phyloP scores from a whole-genome alignment of 1,284 basidiomycete species.

The Irpex sp. region DNA sequence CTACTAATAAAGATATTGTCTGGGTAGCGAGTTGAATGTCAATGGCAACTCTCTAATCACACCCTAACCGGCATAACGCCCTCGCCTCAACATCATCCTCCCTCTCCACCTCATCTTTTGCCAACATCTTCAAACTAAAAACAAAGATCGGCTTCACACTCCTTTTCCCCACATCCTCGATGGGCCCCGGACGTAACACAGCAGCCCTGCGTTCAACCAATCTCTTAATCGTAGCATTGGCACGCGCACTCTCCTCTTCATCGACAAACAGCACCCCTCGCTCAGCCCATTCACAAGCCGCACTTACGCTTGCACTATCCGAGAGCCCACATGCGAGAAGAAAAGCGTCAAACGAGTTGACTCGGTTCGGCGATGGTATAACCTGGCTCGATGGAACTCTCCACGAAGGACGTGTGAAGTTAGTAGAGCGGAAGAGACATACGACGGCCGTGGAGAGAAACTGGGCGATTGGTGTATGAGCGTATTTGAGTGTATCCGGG shows the following conservation, averaged over 20 bases:
- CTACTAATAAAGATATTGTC: too few relatives aligned
- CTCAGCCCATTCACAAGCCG: conserved; percentile 18
- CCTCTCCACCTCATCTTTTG: conserved; percentile 16
- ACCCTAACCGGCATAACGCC: conserved; percentile 21
- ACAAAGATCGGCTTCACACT: conserved; percentile 17
- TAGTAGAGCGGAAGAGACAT: conserved; percentile 19
- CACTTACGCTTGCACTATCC: not conserved
- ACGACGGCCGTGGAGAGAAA: conserved; percentile 22
- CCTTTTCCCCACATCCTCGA: not conserved
- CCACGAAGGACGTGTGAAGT: conserved; percentile 19
- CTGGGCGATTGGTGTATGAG: conserved; percentile 1
- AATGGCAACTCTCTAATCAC: not conserved
- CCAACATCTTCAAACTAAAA: conserved; percentile 21
- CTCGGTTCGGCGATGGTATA: conserved; percentile 19
- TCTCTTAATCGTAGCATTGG: conserved; percentile 8
- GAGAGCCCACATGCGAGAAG: conserved; percentile 24
- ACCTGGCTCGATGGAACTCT: conserved; percentile 18
- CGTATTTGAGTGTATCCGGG: not conserved
- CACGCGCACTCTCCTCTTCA: conserved; percentile 4
- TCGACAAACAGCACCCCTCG: conserved; percentile 27
- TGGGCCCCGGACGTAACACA: not conserved
- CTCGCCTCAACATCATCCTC: conserved; percentile 12
- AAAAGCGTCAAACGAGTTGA: conserved; percentile 22
- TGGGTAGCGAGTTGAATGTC: not conserved
- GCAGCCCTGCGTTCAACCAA: conserved; percentile 14